Base-by-base conservation (phyloP, 2,329 filamentous ascomycete genomes). In the Emmonsia crescens region DNA sequence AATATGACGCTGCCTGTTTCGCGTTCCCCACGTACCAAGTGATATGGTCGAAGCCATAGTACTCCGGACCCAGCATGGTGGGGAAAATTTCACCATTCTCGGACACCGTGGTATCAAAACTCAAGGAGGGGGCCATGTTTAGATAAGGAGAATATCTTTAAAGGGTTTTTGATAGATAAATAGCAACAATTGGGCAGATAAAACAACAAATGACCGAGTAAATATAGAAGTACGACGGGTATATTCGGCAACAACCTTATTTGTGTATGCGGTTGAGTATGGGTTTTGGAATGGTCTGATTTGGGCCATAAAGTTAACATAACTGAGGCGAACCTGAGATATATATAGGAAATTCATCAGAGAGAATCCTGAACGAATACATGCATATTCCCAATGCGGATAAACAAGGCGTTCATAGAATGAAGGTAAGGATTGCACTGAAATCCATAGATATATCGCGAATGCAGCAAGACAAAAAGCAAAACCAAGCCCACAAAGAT, bases 21-120 rank as follows among this genome's bases (percentile, higher is more conserved):
- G 91, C 91, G 73, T 96, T 96, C 71, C 91, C 91, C 40, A 96
- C 91, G 79, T 89, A 96, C 91, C 91, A 96, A 63, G 89, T 90
- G 62, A 96, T 83, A 73, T 95, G 89, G 75, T 95, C 89, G 74
- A 95, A 96, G 70, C 89, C 90, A 9, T 63, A 38, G 60, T 67
- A 67, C 27, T 62, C 63, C 19, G 66, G 67, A 6, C 68, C 67
- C 24, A 69, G 55, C 14, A 66, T 62, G 24, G 64, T 65, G 24
- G 68, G 64, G 24, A 66, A 64, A 49, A 69, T 68, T 44, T 66
- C 60, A 12, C 60, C 59, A 16, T 63, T 49, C 19, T 56, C 31
- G 2, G 57, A 19, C 14, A 2, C 5, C 8, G 24, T 21, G 29
- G 2, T 14, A n/a, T 51, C 42, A 5, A 51, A 27, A 6, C 49